Conservation (phyloP, 208 protist species). For the Phytomonas sp. region DNA sequence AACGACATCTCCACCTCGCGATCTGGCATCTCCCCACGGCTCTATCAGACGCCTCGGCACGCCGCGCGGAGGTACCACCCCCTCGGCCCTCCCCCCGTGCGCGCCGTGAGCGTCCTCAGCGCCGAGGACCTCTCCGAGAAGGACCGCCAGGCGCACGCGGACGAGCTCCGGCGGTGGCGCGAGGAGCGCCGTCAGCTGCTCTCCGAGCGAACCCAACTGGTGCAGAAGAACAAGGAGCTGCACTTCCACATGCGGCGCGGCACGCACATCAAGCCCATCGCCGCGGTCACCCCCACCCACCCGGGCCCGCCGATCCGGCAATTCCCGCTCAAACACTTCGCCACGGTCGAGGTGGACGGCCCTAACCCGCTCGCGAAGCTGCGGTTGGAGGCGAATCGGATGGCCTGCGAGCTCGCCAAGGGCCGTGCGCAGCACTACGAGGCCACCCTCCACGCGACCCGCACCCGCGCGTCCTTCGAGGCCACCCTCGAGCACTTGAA, state of each 20-base stretch:
- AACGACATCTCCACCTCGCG: background rate
- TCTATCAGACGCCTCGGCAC: conserved; percentile 16
- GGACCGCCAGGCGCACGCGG: conserved; percentile 18
- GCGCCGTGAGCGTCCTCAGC: conserved; percentile 23
- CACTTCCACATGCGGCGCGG: conserved; percentile 40
- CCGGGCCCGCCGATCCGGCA: conserved; percentile 21
- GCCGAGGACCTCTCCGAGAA: conserved; percentile 27
- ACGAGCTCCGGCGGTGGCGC: conserved; percentile 35
- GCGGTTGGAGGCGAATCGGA: conserved; percentile 32
- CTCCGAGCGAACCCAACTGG: conserved; percentile 18
- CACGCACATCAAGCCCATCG: conserved; percentile 59
- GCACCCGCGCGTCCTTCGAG: no score
- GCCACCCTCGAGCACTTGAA: no score
- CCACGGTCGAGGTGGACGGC: conserved; percentile 24
- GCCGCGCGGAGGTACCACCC: conserved; percentile 19
- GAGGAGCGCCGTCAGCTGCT: conserved; percentile 39
- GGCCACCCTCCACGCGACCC: no score
- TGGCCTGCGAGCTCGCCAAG: conserved; percentile 18
- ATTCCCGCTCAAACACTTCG: conserved; percentile 9
- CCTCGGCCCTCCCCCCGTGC: conserved; percentile 8
- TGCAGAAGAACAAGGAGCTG: conserved; percentile 33
- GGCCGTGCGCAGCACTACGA: background rate
- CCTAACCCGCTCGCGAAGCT: conserved; percentile 29
- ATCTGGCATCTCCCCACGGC: conserved; percentile 7
- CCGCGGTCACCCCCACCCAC: conserved; percentile 19